Evolutionary conservation across 1,139 yeast species (phyloP).

Genomic region (Blastobotrys persicus): DNA sequence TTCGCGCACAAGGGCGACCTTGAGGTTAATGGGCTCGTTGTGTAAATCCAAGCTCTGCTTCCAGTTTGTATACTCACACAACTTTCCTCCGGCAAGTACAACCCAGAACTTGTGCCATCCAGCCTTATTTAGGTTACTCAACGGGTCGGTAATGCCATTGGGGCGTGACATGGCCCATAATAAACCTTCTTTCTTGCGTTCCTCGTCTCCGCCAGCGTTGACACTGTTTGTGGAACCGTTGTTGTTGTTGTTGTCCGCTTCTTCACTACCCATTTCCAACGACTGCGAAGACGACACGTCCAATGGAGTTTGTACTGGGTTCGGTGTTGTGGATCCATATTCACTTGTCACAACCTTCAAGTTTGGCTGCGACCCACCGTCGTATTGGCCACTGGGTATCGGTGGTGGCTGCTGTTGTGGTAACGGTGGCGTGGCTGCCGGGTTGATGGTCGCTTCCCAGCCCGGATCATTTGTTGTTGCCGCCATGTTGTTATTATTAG

Average conservation of each 20-base stretch:
- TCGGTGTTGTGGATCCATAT: neutral
- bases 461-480: neutral
- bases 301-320: constrained; percentile 1
- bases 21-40: constrained; percentile 68
- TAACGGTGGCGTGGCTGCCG: constrained; percentile 1
- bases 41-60: constrained; percentile 64
- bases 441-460: neutral
- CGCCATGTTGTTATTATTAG: neutral
- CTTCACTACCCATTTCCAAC: neutral
- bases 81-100: constrained; percentile 61
- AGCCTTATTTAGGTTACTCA: constrained; percentile 70
- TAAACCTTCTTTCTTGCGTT: constrained; percentile 48
- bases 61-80: constrained; percentile 80
- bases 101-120: constrained; percentile 93
- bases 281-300: neutral
- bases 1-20: constrained; percentile 63
- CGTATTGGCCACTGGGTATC: neutral
- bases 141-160: constrained; percentile 39
- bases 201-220: neutral
- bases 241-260: neutral
- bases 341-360: constrained; percentile 3
- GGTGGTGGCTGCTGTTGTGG: constrained; percentile 7
- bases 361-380: constrained; percentile 1
- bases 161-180: constrained; percentile 54
- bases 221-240: neutral